Base-by-base conservation (phyloP, 2,329 filamentous ascomycete species). In the Trichoderma sp. region DNA sequence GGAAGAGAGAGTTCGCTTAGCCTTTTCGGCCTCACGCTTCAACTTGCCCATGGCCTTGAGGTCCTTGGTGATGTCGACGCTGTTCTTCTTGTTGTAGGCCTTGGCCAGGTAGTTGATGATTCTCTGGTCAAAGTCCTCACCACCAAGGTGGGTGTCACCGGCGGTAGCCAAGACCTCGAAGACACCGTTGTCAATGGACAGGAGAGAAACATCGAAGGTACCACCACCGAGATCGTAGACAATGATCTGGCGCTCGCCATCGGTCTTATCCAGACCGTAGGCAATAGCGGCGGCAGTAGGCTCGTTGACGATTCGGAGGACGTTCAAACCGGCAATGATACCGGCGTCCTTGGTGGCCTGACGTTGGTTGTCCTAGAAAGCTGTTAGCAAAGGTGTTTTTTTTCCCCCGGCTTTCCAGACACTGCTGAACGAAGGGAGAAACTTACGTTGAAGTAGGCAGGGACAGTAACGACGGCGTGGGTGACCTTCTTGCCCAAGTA, bases 1-100 rank as follows among this genome's bases (percentile, higher is more conserved):
- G 73, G 92, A 95, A 78, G 92, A 97, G 67, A 99, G 90, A 75
- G 94, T 96, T 78, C 95, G 92, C 92, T 99, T 99, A 84, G 95
- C 95, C 90, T 97, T 97, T 84, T 99, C 95, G 75, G 95, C 94
- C 83, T 98, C 95, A 76, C 95, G 94, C 92, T 98, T 98, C 76
- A 99, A 89, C 86, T 98, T 99, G 84, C 94, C 93, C 94, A 98
- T 98, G 73, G 94, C 91, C 92, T 97, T 97, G 73, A 90, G 84
- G 79, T 98, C 93, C 87, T 96, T 96, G 84, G 90, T 92, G 79
- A 98, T 88, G 75, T 99, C 93, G 74, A 96, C 93, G 75, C 82
- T 84, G 86, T 97, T 88, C 88, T 97, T 95, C 91, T 97, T 97
- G 90, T 98, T 98, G 90, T 97, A 98, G 76, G 87, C 86, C 91